A percentile compares a stretch with the other conserved stretches of the same genome.
phyloP scores from a whole-genome alignment of 2,329 filamentous ascomycete species.

The Ceratocystis cacaofunesta region DNA sequence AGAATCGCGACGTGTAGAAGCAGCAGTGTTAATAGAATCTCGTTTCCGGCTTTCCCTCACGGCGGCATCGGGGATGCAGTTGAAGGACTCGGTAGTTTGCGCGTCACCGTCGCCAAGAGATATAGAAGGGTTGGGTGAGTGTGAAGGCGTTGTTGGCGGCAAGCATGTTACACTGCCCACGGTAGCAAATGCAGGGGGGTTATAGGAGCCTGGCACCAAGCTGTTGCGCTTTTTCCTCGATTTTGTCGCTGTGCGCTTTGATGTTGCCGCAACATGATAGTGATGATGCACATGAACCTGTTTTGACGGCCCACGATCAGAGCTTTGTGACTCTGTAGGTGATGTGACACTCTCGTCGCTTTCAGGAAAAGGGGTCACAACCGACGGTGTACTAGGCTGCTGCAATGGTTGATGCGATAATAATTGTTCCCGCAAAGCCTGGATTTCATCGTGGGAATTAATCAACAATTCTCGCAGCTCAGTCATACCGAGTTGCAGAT shows the following conservation, averaged over 20 bases:
- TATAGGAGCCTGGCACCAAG: slow-evolving; percentile 46
- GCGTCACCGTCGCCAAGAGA: slow-evolving; percentile 9
- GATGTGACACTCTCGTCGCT: slow-evolving; percentile 5
- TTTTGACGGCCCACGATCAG: slow-evolving; percentile 33
- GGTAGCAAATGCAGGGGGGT: slow-evolving; percentile 27
- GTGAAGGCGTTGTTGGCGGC: slow-evolving; percentile 5
- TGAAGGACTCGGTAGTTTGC: slow-evolving; percentile 31
- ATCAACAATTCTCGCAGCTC: slow-evolving; percentile 83
- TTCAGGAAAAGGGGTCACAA: not conserved
- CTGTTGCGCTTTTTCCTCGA: slow-evolving; percentile 59
- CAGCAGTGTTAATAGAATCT: slow-evolving; percentile 21
- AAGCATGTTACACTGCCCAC: not conserved
- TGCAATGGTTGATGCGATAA: slow-evolving; percentile 53
- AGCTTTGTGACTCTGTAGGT: slow-evolving; percentile 24
- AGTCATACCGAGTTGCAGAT: slow-evolving; percentile 77
- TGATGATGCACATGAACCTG: slow-evolving; percentile 91
- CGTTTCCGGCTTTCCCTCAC: slow-evolving; percentile 10
- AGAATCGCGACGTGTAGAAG: slow-evolving; percentile 42
- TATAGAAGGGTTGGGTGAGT: slow-evolving; percentile 12
- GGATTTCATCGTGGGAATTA: slow-evolving; percentile 87
- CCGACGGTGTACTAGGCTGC: not conserved
- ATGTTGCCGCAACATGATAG: slow-evolving; percentile 54
- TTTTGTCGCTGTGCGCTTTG: slow-evolving; percentile 42
- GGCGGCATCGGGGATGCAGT: slow-evolving; percentile 28
- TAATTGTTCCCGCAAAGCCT: slow-evolving; percentile 69